A percentile compares a stretch with the other conserved stretches of the same genome.
Evolutionary conservation across 257 asterid genomes (phyloP).

Genomic region (Ilex aquifolium): DNA sequence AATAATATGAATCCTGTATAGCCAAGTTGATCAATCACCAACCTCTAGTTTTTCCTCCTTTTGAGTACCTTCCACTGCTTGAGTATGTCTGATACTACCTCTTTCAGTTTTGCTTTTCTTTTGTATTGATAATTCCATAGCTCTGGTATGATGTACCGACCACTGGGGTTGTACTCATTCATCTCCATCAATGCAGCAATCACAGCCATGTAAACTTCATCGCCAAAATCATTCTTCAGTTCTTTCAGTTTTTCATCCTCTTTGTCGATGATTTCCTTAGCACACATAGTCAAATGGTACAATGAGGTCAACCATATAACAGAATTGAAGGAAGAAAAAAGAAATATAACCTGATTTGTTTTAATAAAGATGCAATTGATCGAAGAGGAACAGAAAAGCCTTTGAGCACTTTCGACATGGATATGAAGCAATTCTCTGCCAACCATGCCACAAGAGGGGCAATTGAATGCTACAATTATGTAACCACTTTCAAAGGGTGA

Average conservation of each 20-base stretch:
- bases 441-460: too few relatives aligned
- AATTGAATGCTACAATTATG: too few relatives aligned
- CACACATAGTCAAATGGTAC: neutral
- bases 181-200: constrained; percentile 19
- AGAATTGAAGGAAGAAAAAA: too few relatives aligned
- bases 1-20: neutral
- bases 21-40: neutral
- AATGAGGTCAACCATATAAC: too few relatives aligned
- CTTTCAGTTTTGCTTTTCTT: constrained; percentile 17
- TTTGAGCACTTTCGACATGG: too few relatives aligned
- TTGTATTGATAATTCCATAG: constrained; percentile 20
- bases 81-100: constrained; percentile 10
- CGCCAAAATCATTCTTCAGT: constrained; percentile 15
- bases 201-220: constrained; percentile 19
- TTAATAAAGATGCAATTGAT: too few relatives aligned
- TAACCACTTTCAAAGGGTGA: too few relatives aligned
- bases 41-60: constrained; percentile 3
- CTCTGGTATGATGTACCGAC: constrained; percentile 15
- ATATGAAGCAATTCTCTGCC: too few relatives aligned
- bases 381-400: too few relatives aligned
- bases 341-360: too few relatives aligned
- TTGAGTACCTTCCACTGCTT: constrained; percentile 11
- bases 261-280: constrained; percentile 18
- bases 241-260: constrained; percentile 21
- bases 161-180: constrained; percentile 28